Percentiles rank a stretch among this genome's conserved stretches.
Conservation (phyloP, 2,329 filamentous ascomycete genomes). For the Torrubiella hemipterigena region DNA sequence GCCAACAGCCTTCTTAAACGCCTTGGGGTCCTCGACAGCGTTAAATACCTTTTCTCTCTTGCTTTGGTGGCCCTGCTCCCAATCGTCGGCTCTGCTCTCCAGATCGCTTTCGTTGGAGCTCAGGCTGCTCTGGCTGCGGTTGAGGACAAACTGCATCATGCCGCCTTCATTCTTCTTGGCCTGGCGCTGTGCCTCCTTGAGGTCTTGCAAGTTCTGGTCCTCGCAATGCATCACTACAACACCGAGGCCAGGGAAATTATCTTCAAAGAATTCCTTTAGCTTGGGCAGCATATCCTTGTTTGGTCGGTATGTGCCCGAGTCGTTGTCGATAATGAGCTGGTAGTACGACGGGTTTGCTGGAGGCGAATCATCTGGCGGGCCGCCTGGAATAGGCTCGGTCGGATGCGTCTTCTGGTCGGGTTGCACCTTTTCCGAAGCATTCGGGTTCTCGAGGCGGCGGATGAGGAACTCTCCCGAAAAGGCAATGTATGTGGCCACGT, state of each 20-base stretch:
- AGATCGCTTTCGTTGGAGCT: conserved; percentile 42
- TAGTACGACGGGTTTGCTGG: conserved; percentile 47
- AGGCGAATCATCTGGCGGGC: conserved; percentile 29
- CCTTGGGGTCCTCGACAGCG: conserved; percentile 35
- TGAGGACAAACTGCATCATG: conserved; percentile 42
- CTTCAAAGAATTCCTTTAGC: conserved; percentile 56
- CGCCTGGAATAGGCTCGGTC: conserved; percentile 30
- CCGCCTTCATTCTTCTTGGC: conserved; percentile 55
- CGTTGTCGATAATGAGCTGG: conserved; percentile 88
- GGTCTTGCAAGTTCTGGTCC: conserved; percentile 55
- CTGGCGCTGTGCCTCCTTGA: conserved; percentile 67
- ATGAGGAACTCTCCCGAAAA: conserved; percentile 92
- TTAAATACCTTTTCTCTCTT: conserved; percentile 41
- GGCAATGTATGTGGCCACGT: conserved; percentile 83
- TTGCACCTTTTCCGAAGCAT: conserved; percentile 28
- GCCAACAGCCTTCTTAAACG: conserved; percentile 22
- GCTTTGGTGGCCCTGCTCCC: conserved; percentile 29
- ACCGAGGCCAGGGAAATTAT: conserved; percentile 66
- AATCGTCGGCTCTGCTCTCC: conserved; percentile 28
- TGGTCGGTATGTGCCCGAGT: conserved; percentile 85
- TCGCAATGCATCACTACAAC: conserved; percentile 69
- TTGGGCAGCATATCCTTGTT: conserved; percentile 64
- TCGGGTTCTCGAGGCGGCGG: conserved; percentile 46
- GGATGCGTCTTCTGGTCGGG: conserved; percentile 39
- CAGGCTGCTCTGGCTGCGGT: conserved; percentile 38